Evolutionary conservation across 2,329 filamentous ascomycete species (phyloP).

Genomic region (Sporothrix protearum): DNA sequence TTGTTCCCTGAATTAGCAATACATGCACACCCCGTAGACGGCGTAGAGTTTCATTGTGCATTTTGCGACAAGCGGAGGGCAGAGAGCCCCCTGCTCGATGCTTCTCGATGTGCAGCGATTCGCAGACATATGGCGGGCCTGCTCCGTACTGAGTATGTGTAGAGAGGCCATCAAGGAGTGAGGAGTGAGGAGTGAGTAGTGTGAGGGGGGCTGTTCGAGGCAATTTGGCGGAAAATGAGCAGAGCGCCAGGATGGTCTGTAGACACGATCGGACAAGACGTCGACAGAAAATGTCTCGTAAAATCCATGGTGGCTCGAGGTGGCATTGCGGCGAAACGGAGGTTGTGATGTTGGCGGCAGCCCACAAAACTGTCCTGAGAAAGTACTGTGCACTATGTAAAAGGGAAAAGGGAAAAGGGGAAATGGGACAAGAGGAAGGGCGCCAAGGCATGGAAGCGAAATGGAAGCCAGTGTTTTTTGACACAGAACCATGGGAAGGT

Average conservation of each 20-base stretch:
- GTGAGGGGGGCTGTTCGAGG: not conserved
- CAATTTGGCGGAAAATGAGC: not conserved
- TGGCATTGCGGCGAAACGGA: not conserved
- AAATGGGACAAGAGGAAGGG: not conserved
- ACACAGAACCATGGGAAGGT: slow-evolving; percentile 2
- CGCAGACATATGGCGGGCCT: not conserved
- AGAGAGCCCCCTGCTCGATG: not conserved
- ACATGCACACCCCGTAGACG: too few species aligned
- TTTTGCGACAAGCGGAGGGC: slow-evolving; percentile 4
- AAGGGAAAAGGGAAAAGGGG: not conserved
- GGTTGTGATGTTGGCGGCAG: not conserved
- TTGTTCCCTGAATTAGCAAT: not conserved
- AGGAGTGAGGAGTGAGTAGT: not conserved
- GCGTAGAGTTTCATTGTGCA: slow-evolving; percentile 16
- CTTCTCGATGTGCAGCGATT: not conserved
- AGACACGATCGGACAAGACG: not conserved
- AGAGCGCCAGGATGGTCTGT: not conserved
- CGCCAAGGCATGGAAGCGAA: slow-evolving; percentile 8
- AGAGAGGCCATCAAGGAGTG: not conserved
- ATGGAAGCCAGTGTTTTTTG: slow-evolving; percentile 1
- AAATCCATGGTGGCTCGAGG: not conserved
- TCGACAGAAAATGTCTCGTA: not conserved
- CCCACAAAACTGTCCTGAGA: not conserved
- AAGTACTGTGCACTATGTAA: too few species aligned
- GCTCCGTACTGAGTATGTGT: too few species aligned